Conservation (phyloP, 2,329 filamentous ascomycete genomes). For the Phaeosphaeriaceae sp. region DNA sequence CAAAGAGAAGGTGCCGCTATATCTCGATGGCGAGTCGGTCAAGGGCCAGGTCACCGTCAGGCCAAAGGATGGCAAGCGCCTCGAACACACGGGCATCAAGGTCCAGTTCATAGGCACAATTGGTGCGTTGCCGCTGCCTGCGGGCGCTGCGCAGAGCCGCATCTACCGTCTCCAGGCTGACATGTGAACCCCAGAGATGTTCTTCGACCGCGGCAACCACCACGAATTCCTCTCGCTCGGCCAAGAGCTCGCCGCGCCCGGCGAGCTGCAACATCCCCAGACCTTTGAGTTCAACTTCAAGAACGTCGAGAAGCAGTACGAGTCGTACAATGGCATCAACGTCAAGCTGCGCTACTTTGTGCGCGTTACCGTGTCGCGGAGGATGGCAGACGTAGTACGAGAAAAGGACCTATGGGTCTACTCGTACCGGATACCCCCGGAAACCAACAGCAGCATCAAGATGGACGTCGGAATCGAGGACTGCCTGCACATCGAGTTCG, state of each 20-base stretch:
- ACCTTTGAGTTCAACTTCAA: conserved; percentile 99
- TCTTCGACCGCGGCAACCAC: conserved; percentile 98
- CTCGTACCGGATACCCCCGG: conserved; percentile 95
- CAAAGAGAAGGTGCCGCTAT: conserved; percentile 94
- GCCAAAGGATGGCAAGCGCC: conserved; percentile 95
- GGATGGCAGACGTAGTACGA: conserved; percentile 97
- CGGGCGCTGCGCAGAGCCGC: background rate
- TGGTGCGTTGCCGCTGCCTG: conserved; percentile 60
- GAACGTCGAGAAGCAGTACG: conserved; percentile 99
- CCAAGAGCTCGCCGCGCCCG: conserved; percentile 94
- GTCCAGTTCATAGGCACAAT: conserved; percentile 99
- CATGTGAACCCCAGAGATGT: conserved; percentile 76
- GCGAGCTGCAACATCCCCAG: conserved; percentile 97
- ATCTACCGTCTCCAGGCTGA: conserved; percentile 18
- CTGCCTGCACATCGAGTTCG: conserved; percentile 98
- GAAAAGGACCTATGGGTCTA: conserved; percentile 99
- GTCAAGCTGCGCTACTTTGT: conserved; percentile 99
- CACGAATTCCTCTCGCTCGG: conserved; percentile 98
- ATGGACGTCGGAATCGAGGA: conserved; percentile 99
- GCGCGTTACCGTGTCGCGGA: conserved; percentile 91
- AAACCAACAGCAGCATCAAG: conserved; percentile 98
- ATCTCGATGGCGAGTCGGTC: conserved; percentile 97
- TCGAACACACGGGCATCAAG: conserved; percentile 99
- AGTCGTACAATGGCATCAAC: conserved; percentile 99
- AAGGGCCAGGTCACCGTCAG: conserved; percentile 94